Evolutionary conservation across 1,139 yeast species (phyloP).

Genomic region (Kodamaea fungicola): DNA sequence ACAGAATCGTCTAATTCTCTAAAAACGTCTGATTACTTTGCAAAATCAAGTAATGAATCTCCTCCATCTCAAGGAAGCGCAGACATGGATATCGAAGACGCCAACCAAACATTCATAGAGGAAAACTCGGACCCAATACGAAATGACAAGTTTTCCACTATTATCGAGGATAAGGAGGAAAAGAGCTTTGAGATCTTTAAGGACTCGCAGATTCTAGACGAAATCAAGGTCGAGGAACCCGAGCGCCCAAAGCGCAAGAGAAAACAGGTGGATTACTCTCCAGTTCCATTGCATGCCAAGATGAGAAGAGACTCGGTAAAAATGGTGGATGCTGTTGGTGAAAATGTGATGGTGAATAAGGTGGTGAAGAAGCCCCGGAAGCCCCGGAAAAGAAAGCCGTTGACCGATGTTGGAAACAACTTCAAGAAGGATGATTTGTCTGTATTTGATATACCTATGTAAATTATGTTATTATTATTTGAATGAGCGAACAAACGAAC

Average conservation of each 20-base stretch:
- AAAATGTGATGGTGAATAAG: slow-evolving; percentile 48
- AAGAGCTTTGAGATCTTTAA: slow-evolving; percentile 5
- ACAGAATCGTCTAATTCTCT: too few species aligned
- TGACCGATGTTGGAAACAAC: slow-evolving; percentile 13
- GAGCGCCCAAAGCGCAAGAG: slow-evolving; percentile 30
- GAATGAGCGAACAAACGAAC: too few species aligned
- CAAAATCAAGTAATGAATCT: not conserved
- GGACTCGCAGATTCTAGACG: not conserved
- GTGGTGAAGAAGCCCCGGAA: slow-evolving; percentile 10
- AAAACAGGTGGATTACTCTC: slow-evolving; percentile 60
- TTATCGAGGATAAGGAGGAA: slow-evolving; percentile 10
- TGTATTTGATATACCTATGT: not conserved
- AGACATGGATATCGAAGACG: slow-evolving; percentile 21
- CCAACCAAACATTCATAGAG: slow-evolving; percentile 10
- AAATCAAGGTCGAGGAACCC: slow-evolving; percentile 12
- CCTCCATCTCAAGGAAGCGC: slow-evolving; percentile 1
- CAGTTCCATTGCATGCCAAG: slow-evolving; percentile 65
- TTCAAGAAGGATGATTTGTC: slow-evolving; percentile 2
- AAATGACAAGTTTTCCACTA: slow-evolving; percentile 10
- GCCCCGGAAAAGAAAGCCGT: slow-evolving; percentile 13
- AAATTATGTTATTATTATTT: not conserved
- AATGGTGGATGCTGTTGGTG: slow-evolving; percentile 53
- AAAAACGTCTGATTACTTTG: too few species aligned
- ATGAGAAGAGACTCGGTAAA: slow-evolving; percentile 67
- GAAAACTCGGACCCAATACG: slow-evolving; percentile 5